phyloP scores from a whole-genome alignment of 1,139 yeast genomes.

The Hansenula sp. region DNA sequence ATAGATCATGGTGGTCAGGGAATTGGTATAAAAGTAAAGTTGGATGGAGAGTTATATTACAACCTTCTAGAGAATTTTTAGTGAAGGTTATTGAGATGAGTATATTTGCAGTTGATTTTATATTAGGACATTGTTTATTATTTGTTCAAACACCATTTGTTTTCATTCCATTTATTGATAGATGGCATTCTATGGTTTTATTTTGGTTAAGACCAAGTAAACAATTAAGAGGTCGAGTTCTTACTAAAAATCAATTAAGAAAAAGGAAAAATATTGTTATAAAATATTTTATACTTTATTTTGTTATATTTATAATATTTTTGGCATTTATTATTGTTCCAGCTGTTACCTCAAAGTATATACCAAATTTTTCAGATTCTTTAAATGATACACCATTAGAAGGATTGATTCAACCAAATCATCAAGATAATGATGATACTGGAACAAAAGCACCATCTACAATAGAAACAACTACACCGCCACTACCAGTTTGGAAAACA shows the following conservation, averaged over 20 bases:
- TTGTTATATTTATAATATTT: slow-evolving; percentile 35
- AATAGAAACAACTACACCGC: slow-evolving; percentile 15
- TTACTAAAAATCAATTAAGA: slow-evolving; percentile 31
- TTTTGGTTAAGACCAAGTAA: slow-evolving; percentile 75
- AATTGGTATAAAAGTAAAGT: slow-evolving; percentile 60
- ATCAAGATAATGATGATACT: slow-evolving; percentile 58
- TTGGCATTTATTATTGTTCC: slow-evolving; percentile 40
- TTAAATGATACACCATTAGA: slow-evolving; percentile 18
- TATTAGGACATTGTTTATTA: slow-evolving; percentile 60
- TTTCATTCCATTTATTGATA: slow-evolving; percentile 66
- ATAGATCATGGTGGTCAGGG: slow-evolving; percentile 87
- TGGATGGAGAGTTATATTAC: slow-evolving; percentile 56
- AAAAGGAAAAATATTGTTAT: slow-evolving; percentile 34
- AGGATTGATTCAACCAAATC: slow-evolving; percentile 51
- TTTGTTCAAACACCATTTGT: slow-evolving; percentile 59
- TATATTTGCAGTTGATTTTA: slow-evolving; percentile 66
- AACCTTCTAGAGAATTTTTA: slow-evolving; percentile 63
- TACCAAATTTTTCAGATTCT: slow-evolving; percentile 19
- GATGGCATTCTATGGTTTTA: slow-evolving; percentile 73
- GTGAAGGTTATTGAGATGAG: slow-evolving; percentile 69
- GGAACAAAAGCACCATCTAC: slow-evolving; percentile 33
- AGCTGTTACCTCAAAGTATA: slow-evolving; percentile 25
- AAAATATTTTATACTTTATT: slow-evolving; percentile 38
- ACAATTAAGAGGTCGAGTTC: slow-evolving; percentile 40
- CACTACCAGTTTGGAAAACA: slow-evolving; percentile 15